These are phyloP conservation scores for Nidula microcarpa DNA, from an alignment of 768 basidiomycete species.

Conservation along the genomic window DNA sequence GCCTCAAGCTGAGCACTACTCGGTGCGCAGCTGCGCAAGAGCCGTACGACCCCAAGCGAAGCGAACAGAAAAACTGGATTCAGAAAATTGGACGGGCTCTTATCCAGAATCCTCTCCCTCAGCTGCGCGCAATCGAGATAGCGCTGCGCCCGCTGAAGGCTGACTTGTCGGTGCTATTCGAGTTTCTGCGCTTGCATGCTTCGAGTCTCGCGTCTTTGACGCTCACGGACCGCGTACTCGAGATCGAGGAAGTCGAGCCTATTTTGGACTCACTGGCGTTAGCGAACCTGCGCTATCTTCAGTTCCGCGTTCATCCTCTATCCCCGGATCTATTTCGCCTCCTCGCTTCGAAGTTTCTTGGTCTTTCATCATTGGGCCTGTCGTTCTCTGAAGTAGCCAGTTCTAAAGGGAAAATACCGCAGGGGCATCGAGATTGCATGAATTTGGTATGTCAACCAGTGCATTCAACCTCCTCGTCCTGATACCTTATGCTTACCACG, in stretches of 20 bases:
- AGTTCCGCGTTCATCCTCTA: constrained; percentile 14
- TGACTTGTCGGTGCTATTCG: constrained; percentile 18
- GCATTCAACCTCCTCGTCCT: too few species aligned
- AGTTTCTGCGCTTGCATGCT: constrained; percentile 25
- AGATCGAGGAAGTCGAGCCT: constrained; percentile 20
- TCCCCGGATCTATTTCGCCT: constrained; percentile 19
- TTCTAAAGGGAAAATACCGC: too few species aligned
- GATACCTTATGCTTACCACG: too few species aligned
- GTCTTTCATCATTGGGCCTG: constrained; percentile 16
- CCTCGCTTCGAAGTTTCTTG: constrained; percentile 16
- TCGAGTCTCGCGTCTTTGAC: constrained; percentile 25
- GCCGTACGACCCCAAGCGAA: constrained; percentile 11
- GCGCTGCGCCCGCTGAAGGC: constrained; percentile 36
- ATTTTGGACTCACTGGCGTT: constrained; percentile 19
- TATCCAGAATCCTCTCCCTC: constrained; percentile 18
- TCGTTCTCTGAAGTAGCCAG: constrained; percentile 14
- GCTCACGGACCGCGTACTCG: constrained; percentile 33
- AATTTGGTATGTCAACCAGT: too few species aligned
- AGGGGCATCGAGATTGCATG: too few species aligned
- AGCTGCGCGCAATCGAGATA: constrained; percentile 26
- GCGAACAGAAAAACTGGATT: constrained; percentile 38
- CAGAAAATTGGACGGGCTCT: constrained; percentile 28
- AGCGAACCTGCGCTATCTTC: constrained; percentile 12
- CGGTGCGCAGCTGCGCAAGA: constrained; percentile 15
- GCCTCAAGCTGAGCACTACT: constrained; percentile 30